These are phyloP conservation scores for Thalassiosira profunda DNA, from an alignment of 108 stramenopile genomes.

Conservation along the genomic window DNA sequence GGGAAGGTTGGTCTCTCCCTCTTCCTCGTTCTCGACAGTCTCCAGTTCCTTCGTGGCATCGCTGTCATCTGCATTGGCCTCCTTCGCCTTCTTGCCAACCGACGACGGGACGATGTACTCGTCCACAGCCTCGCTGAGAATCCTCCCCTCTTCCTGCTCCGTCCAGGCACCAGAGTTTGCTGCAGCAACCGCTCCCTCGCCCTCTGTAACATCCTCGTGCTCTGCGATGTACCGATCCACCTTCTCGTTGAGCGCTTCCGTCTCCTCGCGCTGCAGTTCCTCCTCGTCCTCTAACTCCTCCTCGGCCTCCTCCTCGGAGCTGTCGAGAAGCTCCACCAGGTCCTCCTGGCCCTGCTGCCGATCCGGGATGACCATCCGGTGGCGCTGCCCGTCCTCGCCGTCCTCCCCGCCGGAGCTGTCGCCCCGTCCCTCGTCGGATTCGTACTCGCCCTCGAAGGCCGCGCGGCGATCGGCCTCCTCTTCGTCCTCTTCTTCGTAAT, in stretches of 20 bases:
- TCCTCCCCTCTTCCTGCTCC: too few relatives aligned
- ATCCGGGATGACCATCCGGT: too few relatives aligned
- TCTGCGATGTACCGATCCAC: slow-evolving; percentile 37
- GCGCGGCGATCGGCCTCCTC: slow-evolving; percentile 31
- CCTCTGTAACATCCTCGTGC: not conserved
- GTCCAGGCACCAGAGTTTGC: too few relatives aligned
- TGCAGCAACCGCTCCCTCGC: slow-evolving; percentile 2
- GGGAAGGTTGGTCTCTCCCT: not conserved
- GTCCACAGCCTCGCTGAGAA: slow-evolving; percentile 10
- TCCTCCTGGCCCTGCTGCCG: slow-evolving; percentile 14
- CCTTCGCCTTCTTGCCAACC: slow-evolving; percentile 9
- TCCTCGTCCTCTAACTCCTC: not conserved
- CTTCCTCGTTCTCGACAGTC: not conserved
- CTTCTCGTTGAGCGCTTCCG: slow-evolving; percentile 24
- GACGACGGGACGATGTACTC: slow-evolving; percentile 5
- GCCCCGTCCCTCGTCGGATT: slow-evolving; percentile 23
- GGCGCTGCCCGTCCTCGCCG: too few relatives aligned
- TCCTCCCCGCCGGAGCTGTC: slow-evolving; percentile 6
- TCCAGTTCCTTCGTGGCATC: not conserved
- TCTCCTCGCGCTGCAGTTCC: not conserved
- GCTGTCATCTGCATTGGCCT: not conserved
- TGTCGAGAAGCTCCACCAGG: slow-evolving; percentile 4
- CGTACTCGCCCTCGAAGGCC: slow-evolving; percentile 36
- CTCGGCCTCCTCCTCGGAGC: slow-evolving; percentile 6
- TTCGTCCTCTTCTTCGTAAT: slow-evolving; percentile 40